Conservation (phyloP, 179 eudicot genomes). For the Camellia oleifera region DNA sequence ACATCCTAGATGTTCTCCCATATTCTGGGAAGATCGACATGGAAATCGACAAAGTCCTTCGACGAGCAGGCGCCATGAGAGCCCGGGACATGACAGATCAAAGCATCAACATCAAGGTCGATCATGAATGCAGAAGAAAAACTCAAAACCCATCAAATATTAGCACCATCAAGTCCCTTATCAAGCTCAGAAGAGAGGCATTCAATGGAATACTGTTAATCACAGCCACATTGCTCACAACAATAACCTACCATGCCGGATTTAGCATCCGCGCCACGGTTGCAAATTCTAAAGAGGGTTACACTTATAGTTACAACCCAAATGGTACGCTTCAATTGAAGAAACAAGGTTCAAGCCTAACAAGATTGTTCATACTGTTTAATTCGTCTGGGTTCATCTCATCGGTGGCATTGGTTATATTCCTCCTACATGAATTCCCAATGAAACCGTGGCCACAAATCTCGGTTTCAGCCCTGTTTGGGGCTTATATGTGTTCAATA, state of each 20-base stretch:
- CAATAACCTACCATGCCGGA: not conserved
- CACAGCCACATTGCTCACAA: not conserved
- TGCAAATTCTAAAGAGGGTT: not conserved
- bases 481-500: not conserved
- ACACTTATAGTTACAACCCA: not conserved
- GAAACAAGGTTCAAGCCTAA: not conserved
- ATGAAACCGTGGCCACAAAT: constrained; percentile 3
- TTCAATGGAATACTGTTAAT: not conserved
- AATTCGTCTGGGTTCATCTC: not conserved
- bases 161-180: not conserved
- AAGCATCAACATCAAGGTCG: too few relatives aligned
- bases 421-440: not conserved
- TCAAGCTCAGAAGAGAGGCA: not conserved
- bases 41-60: not conserved
- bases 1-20: not conserved
- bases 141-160: not conserved
- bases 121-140: not conserved
- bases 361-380: not conserved
- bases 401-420: not conserved
- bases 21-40: not conserved
- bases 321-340: not conserved
- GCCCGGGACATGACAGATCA: not conserved
- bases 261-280: not conserved
- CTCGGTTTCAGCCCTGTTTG: not conserved
- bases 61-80: constrained; percentile 1